Evolutionary conservation across 2,329 filamentous ascomycete species (phyloP).

Genomic region (Phialocephala sp.): DNA sequence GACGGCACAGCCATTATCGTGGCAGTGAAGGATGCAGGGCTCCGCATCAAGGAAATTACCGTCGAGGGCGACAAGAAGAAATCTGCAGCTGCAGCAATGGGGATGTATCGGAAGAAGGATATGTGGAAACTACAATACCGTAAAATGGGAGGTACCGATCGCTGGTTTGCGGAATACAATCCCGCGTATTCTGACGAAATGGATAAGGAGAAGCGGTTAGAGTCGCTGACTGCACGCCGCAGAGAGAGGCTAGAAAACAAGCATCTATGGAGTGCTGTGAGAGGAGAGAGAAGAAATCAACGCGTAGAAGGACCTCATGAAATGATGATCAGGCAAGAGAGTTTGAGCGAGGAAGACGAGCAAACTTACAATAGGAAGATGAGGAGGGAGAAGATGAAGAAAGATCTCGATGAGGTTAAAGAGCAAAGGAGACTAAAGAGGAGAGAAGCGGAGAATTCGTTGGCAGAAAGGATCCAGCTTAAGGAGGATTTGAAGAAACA

Average conservation of each 20-base stretch:
- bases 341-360: too few species aligned
- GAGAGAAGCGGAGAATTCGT: neutral
- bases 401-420: neutral
- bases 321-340: too few species aligned
- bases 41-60: constrained; percentile 29
- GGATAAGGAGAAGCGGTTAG: neutral
- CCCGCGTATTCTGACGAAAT: neutral
- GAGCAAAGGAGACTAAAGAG: neutral
- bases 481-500: constrained; percentile 4
- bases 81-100: constrained; percentile 23
- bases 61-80: constrained; percentile 27
- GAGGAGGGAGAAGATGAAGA: neutral
- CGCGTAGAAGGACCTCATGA: too few species aligned
- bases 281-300: neutral
- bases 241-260: neutral
- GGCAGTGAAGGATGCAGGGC: neutral
- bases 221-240: neutral
- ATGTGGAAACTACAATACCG: constrained; percentile 6
- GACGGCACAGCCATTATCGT: constrained; percentile 29
- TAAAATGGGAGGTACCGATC: neutral
- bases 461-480: neutral
- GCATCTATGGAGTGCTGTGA: neutral
- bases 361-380: neutral
- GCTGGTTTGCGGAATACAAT: neutral
- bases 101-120: constrained; percentile 9